phyloP scores from a whole-genome alignment of 257 asterid genomes.

The Solanum chiquidenum region DNA sequence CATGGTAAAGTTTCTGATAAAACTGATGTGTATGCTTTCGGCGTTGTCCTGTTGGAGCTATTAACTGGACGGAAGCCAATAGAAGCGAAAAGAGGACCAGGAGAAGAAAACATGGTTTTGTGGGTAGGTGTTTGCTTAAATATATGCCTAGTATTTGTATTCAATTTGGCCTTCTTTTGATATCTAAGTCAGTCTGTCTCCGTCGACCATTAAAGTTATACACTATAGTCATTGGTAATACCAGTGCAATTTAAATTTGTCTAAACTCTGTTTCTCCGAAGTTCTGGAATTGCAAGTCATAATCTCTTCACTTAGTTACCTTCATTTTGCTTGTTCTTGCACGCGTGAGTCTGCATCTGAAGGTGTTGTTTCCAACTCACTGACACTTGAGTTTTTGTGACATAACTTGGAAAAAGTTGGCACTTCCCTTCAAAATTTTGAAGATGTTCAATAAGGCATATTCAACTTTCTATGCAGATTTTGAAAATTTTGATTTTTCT shows the following conservation, averaged over 20 bases:
- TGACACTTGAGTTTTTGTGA: background rate
- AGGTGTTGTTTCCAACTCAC: background rate
- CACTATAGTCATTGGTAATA: background rate
- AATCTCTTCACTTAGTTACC: background rate
- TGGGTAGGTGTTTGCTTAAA: conserved; percentile 47
- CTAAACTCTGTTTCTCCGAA: background rate
- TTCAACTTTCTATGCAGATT: background rate
- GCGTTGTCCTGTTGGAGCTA: conserved; percentile 78
- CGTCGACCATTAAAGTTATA: no score
- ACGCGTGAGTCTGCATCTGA: background rate
- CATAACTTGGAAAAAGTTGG: background rate
- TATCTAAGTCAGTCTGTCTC: background rate
- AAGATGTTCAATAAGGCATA: background rate
- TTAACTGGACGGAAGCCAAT: conserved; percentile 81
- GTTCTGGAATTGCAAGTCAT: background rate
- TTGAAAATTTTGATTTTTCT: background rate
- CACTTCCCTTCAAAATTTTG: background rate
- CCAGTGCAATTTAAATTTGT: background rate
- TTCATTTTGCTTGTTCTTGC: background rate
- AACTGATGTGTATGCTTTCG: conserved; percentile 87
- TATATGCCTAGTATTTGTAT: background rate
- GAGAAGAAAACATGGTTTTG: conserved; percentile 75
- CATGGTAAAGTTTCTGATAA: conserved; percentile 90
- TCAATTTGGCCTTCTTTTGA: background rate
- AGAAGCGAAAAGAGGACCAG: conserved; percentile 67